Conservation (phyloP, 1,284 basidiomycete genomes). For the Xanthoconium separans region DNA sequence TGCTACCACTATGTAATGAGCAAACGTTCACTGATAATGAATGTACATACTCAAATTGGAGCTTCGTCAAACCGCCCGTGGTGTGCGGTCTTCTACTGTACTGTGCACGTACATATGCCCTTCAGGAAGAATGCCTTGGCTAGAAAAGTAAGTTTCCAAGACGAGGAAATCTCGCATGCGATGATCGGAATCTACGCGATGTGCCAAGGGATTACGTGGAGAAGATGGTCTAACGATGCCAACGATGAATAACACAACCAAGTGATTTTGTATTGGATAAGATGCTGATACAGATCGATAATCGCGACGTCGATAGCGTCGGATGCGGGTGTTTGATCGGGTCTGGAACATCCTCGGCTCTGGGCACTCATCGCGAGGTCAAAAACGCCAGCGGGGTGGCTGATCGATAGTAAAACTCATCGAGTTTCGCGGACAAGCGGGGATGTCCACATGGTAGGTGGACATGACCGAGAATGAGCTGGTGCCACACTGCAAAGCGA, state of each 20-base stretch:
- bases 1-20: neutral
- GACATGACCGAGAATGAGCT: neutral
- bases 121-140: constrained; percentile 15
- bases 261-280: constrained; percentile 16
- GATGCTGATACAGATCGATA: constrained; percentile 20
- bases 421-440: constrained; percentile 1
- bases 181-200: constrained; percentile 15
- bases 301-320: constrained; percentile 12
- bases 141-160: constrained; percentile 13
- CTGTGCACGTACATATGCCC: constrained; percentile 7
- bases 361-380: constrained; percentile 9
- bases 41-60: constrained; percentile 3
- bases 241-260: constrained; percentile 3
- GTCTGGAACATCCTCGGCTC: constrained; percentile 18
- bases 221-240: constrained; percentile 13
- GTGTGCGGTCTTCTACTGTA: constrained; percentile 7
- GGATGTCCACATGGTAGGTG: neutral
- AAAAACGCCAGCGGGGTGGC: neutral
- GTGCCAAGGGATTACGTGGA: constrained; percentile 21
- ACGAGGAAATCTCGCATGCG: constrained; percentile 9
- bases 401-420: constrained; percentile 6
- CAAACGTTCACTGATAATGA: constrained; percentile 8
- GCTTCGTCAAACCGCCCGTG: constrained; percentile 16
- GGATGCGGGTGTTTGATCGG: constrained; percentile 10
- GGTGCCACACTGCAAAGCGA: neutral